These are phyloP conservation scores for Podospora pseudoanserina DNA, from an alignment of 495 filamentous ascomycete genomes.

Conservation along the genomic window DNA sequence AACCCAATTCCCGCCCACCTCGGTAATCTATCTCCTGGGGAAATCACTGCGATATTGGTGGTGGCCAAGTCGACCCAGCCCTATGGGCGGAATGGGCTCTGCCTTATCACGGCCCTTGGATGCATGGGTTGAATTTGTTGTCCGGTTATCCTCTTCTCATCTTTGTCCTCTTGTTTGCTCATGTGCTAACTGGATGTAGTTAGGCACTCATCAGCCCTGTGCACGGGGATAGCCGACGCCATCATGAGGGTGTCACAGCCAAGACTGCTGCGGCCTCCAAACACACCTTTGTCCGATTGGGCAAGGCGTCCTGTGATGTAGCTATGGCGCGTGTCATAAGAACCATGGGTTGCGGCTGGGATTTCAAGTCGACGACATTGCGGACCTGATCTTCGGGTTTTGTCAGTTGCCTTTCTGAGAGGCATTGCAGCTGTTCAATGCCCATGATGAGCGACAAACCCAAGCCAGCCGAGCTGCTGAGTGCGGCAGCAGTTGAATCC, in stretches of 20 bases:
- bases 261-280: constrained; percentile 3
- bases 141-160: not conserved
- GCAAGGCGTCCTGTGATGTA: not conserved
- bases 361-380: not conserved
- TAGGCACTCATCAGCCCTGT: not conserved
- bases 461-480: not conserved
- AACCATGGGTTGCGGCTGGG: not conserved
- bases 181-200: not conserved
- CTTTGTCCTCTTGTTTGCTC: not conserved
- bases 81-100: not conserved
- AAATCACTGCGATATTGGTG: constrained; percentile 8
- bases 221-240: not conserved
- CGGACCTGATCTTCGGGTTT: not conserved
- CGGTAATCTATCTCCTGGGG: not conserved
- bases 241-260: not conserved
- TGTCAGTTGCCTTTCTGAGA: too few species aligned
- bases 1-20: too few species aligned
- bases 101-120: not conserved
- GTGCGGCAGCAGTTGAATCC: not conserved
- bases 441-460: not conserved
- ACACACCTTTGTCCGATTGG: not conserved
- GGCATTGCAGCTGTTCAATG: not conserved
- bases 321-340: not conserved
- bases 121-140: not conserved
- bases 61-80: constrained; percentile 4